Conservation (phyloP, 768 basidiomycete species). For the Cyclocybe aegerita region DNA sequence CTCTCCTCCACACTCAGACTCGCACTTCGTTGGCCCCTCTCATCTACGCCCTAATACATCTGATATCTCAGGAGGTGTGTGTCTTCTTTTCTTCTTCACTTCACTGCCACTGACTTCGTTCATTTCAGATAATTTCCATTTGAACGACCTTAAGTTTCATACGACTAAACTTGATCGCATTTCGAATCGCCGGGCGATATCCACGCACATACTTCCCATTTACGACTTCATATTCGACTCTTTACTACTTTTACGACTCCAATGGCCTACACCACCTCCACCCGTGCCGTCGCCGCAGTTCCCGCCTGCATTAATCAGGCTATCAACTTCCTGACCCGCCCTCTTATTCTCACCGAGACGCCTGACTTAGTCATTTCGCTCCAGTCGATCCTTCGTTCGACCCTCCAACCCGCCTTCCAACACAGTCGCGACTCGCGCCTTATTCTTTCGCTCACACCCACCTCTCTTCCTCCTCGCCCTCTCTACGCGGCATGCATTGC, state of each 20-base stretch:
- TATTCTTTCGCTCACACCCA: slow-evolving; percentile 26
- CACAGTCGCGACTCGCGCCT: slow-evolving; percentile 16
- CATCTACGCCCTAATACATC: slow-evolving; percentile 5
- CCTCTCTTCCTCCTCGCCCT: slow-evolving; percentile 32
- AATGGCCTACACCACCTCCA: slow-evolving; percentile 10
- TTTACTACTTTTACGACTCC: slow-evolving; percentile 9
- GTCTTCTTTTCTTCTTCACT: background rate
- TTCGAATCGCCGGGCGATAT: slow-evolving; percentile 21
- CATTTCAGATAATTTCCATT: background rate
- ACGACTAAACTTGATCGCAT: background rate
- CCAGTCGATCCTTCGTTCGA: slow-evolving; percentile 29
- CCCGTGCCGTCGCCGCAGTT: slow-evolving; percentile 7
- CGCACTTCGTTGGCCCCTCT: slow-evolving; percentile 6
- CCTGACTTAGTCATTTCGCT: slow-evolving; percentile 22
- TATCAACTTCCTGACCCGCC: slow-evolving; percentile 35
- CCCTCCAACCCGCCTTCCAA: slow-evolving; percentile 23
- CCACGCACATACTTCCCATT: background rate
- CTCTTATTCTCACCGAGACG: slow-evolving; percentile 27
- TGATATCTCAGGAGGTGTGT: slow-evolving; percentile 10
- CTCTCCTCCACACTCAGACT: slow-evolving; percentile 8
- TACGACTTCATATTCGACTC: slow-evolving; percentile 4
- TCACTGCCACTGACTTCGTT: background rate
- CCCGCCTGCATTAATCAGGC: slow-evolving; percentile 29
- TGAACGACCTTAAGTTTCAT: slow-evolving; percentile 2
- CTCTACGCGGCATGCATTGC: slow-evolving; percentile 34